Percentiles rank a stretch among this genome's conserved stretches.
These are phyloP conservation scores for Phytophthora citricola DNA, from an alignment of 352 stramenopile genomes.

Conservation along the genomic window DNA sequence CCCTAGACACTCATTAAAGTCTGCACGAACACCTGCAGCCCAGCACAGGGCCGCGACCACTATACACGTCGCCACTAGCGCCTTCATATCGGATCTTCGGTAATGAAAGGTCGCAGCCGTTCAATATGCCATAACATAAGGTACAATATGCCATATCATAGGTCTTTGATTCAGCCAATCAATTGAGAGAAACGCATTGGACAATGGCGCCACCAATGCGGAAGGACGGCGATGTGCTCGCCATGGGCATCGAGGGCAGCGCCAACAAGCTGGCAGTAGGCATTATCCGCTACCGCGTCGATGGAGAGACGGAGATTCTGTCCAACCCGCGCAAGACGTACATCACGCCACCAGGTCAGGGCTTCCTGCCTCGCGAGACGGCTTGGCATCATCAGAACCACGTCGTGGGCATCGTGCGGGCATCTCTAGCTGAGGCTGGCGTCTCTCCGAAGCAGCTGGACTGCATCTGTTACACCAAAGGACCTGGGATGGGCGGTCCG, in stretches of 20 bases:
- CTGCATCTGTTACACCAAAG: conserved; percentile 96
- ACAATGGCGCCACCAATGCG: conserved; percentile 40
- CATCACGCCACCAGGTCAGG: conserved; percentile 96
- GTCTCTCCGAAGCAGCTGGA: conserved; percentile 88
- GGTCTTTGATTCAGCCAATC: conserved; percentile 41
- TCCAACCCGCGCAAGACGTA: conserved; percentile 99
- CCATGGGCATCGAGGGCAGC: conserved; percentile 98
- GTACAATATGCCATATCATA: conserved; percentile 2
- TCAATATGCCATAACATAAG: background rate
- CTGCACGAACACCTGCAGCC: conserved; percentile 10
- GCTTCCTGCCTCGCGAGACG: conserved; percentile 98
- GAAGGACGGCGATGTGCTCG: conserved; percentile 85
- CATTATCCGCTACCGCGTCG: conserved; percentile 74
- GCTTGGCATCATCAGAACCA: conserved; percentile 99
- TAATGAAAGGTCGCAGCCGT: conserved; percentile 38
- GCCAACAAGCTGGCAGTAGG: conserved; percentile 98
- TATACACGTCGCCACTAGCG: conserved; percentile 2
- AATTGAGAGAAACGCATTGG: background rate
- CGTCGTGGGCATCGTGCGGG: conserved; percentile 94
- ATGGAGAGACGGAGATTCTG: conserved; percentile 93
- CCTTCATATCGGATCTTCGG: conserved; percentile 21
- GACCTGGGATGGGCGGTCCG: conserved; percentile 98
- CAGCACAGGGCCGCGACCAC: conserved; percentile 13
- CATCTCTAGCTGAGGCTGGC: conserved; percentile 94
- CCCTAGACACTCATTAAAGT: conserved; percentile 67